phyloP scores from a whole-genome alignment of 257 asterid genomes.

The Solanum lycopersicoides region DNA sequence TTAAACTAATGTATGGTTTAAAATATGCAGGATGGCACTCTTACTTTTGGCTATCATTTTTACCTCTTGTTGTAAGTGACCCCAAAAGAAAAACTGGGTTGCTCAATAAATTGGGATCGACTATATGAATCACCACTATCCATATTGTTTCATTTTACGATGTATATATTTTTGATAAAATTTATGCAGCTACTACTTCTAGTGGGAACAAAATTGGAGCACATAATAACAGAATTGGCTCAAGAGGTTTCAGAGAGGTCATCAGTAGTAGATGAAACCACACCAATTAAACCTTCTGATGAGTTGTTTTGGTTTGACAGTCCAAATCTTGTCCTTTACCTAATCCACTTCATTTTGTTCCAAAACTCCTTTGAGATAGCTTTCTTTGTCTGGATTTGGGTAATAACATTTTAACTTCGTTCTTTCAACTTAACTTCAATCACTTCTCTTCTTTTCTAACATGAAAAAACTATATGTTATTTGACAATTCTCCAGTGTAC shows the following conservation, averaged over 20 bases:
- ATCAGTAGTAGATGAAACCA: conserved; percentile 11
- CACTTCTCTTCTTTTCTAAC: background rate
- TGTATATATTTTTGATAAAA: background rate
- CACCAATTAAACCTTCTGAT: conserved; percentile 53
- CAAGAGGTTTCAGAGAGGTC: conserved; percentile 29
- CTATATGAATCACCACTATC: background rate
- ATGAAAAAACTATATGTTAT: background rate
- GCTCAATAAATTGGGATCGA: background rate
- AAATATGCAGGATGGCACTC: conserved; percentile 79
- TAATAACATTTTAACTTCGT: conserved; percentile 20
- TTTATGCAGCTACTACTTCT: conserved; percentile 55
- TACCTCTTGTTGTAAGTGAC: conserved; percentile 62
- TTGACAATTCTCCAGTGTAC: conserved; percentile 32
- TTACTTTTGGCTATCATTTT: conserved; percentile 82
- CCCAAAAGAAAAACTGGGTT: background rate
- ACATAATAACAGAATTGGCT: conserved; percentile 67
- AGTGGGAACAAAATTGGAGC: conserved; percentile 86
- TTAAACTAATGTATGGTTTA: background rate
- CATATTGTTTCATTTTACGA: background rate
- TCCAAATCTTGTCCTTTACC: conserved; percentile 56
- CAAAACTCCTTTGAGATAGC: conserved; percentile 87
- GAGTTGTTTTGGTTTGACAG: conserved; percentile 75
- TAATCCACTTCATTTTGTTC: conserved; percentile 91
- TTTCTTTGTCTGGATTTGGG: conserved; percentile 88
- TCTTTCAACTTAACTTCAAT: background rate